These are phyloP conservation scores for Sordariomycetes sp. DNA, from an alignment of 2,329 filamentous ascomycete genomes.

Conservation along the genomic window DNA sequence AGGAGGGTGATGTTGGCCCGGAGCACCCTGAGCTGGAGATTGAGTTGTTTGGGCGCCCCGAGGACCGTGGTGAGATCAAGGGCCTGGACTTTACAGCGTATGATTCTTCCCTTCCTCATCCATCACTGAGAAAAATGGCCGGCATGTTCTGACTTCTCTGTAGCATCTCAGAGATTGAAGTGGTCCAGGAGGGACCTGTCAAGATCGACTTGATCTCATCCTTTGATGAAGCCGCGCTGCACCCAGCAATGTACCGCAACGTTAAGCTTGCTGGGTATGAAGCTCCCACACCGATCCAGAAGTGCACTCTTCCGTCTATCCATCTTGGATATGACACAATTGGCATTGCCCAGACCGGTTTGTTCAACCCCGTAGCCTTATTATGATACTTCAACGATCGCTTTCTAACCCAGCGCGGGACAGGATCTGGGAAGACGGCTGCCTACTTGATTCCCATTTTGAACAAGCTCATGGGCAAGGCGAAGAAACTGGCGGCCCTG, in stretches of 20 bases:
- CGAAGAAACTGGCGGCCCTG: conserved; percentile 69
- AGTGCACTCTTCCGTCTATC: conserved; percentile 71
- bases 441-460: conserved; percentile 83
- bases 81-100: conserved; percentile 54
- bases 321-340: conserved; percentile 69
- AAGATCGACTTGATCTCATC: conserved; percentile 35
- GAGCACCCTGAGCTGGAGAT: conserved; percentile 55
- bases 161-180: conserved; percentile 40
- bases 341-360: conserved; percentile 84
- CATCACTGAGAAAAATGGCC: neutral
- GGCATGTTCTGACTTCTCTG: neutral
- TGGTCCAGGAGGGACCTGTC: conserved; percentile 41
- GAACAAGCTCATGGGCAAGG: conserved; percentile 90
- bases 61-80: conserved; percentile 28
- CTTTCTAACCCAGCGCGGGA: neutral
- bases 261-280: conserved; percentile 59
- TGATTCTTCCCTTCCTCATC: conserved; percentile 13
- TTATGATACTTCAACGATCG: neutral
- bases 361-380: neutral
- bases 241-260: conserved; percentile 73
- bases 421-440: conserved; percentile 92
- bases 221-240: conserved; percentile 70
- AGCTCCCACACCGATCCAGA: conserved; percentile 74
- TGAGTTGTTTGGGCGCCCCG: conserved; percentile 55
- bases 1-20: conserved; percentile 76